Percentiles rank a stretch among this genome's conserved stretches.
Evolutionary conservation across 163 green algal species (phyloP).

Genomic region (Scenedesmus sp.): DNA sequence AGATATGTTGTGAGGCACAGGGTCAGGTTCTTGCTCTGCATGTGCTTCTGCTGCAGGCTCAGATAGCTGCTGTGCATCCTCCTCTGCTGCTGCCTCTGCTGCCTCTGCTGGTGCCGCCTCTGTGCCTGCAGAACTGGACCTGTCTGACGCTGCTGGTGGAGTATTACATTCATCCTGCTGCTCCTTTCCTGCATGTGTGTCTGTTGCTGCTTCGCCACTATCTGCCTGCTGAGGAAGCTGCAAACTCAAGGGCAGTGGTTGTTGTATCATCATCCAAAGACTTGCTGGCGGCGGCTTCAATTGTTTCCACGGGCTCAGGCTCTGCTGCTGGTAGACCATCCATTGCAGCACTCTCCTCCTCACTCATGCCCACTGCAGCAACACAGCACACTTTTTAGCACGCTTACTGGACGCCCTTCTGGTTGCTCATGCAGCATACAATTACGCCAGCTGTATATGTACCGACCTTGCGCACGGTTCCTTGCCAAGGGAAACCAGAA

Average conservation of each 20-base stretch:
- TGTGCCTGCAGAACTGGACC: not conserved
- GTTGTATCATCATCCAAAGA: not conserved
- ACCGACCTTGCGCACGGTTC: not conserved
- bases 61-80: not conserved
- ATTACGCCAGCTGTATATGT: too few species aligned
- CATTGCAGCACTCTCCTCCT: not conserved
- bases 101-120: not conserved
- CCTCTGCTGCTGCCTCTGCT: conserved; percentile 8
- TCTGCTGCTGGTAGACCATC: not conserved
- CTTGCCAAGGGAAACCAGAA: not conserved
- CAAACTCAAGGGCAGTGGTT: not conserved
- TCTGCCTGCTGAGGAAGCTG: not conserved
- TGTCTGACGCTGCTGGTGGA: not conserved
- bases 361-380: conserved; percentile 1
- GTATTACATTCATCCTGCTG: not conserved
- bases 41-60: not conserved
- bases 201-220: not conserved
- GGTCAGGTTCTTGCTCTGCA: not conserved
- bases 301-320: not conserved
- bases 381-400: not conserved
- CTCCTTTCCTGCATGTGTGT: not conserved
- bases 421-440: too few species aligned
- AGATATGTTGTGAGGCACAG: not conserved
- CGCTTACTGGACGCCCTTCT: not conserved
- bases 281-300: not conserved